Evolutionary conservation across 768 basidiomycete genomes (phyloP), one percentile per base, ranked within the genome.

Genomic region (Rhizopogon rudus): DNA sequence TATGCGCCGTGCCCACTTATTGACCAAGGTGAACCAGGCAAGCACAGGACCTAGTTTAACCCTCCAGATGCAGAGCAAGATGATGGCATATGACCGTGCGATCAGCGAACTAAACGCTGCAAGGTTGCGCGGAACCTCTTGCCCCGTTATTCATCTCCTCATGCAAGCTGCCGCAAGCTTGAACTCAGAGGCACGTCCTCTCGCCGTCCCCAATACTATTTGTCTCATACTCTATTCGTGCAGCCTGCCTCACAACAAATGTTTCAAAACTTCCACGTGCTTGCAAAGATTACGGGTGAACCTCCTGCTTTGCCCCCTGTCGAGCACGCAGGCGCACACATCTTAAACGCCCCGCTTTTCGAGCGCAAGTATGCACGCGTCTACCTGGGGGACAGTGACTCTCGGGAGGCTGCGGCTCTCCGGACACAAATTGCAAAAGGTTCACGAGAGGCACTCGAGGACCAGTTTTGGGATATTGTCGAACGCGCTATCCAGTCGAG

Each of bases 1-100:
- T 41, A 43, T 41, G 17, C 40, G 17, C 5, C 1, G 3, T 20
- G 3, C 53, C 25, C 39, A 12, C 6, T 17, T 41, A 56, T 57
- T 63, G 40, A 67, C 52, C 20, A 48, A 41, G 50, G 54, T 56
- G 41, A 28, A 52, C 10, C 57, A 79, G 73, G 66, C 77, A 43
- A 73, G 74, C 53, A 71, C 75, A 1, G 73, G 78, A 1, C 83
- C 87, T 1, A 83, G 78, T 56, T 71, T 86, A 20, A 83, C 79
- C 13, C 68, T 90, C 40, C 88, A 91, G 65, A 89, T 89, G 87
- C 93, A 95, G 69, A 84, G 81, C 71, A 91, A 91, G 72, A 94
- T 98, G 94, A 92, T 98, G 88, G 86, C 84, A 12, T 99, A 98
- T 68, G 91, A 95, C 74, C 83, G 84, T 46, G 86, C 90, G 33